Evolutionary conservation across 108 stramenopile genomes (phyloP), one percentile per base, ranked within the genome.

Genomic region (Fragilaria radians): DNA sequence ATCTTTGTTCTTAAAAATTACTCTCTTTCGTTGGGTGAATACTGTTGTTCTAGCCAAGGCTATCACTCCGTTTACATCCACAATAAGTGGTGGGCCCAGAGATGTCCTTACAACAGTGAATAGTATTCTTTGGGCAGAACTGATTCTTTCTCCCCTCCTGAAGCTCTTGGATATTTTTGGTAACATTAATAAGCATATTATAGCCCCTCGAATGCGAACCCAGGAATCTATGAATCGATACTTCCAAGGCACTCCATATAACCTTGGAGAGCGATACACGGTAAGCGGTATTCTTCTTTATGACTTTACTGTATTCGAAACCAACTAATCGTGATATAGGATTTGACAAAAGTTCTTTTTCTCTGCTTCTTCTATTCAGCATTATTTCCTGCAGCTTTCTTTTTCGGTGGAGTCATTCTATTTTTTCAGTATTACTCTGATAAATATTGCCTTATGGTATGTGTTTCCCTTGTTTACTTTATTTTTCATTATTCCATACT

Each of bases 11-110:
- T 34, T 85, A 1, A 88, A 88, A 57, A 82, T 92, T 62, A 81
- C 86, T 24, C 52, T 88, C 30, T 87, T 85, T 46, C 83, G 90
- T 62, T 92, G 86, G 86, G 52, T 73, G 30, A 86, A 86, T 54
- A 80, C 81, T 9, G 85, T 77, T 9, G 66, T 82, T 9, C 19
- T 86, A 1, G 72, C 73, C 23, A 69, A 75, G 54, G 52, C 57
- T 30, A 77, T 81, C 11, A 85, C 83, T 27, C 82, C 82, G 0
- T 76, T 83, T 34, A 74, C 78, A 5, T 48, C 57, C 11, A 73
- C 71, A 0, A 34, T 88, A 18, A 72, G 73, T 28, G 56, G 49
- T 11, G 66, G 54, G 28, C 59, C 28, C 9, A 71, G 63, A 4
- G 81, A 81, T 52, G 36, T 91, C 52, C 54, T 91, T 22, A 74